Evolutionary conservation across 2,329 filamentous ascomycete genomes (phyloP).

Genomic region (Talaromyces sp.): DNA sequence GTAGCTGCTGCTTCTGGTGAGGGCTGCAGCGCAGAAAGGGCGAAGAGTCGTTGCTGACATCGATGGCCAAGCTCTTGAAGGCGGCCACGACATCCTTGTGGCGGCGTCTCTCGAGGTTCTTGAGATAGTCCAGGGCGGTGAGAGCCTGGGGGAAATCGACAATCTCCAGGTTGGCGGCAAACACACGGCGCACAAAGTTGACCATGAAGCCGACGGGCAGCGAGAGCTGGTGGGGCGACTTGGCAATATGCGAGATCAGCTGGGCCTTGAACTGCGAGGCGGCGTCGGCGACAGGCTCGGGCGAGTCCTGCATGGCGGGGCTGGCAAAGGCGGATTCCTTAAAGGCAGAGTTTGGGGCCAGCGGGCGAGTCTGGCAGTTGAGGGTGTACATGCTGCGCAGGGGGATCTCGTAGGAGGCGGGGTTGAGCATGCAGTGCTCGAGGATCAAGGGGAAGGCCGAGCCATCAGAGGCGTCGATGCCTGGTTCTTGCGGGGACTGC

Average conservation of each 20-base stretch:
- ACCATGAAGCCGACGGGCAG: conserved; percentile 61
- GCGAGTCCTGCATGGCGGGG: conserved; percentile 21
- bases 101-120: conserved; percentile 58
- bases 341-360: conserved; percentile 18
- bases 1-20: conserved; percentile 45
- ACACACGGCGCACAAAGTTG: conserved; percentile 57
- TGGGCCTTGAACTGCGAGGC: conserved; percentile 40
- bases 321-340: conserved; percentile 35
- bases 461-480: conserved; percentile 29
- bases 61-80: conserved; percentile 50
- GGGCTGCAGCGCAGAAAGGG: conserved; percentile 40
- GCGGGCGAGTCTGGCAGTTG: conserved; percentile 50
- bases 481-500: conserved; percentile 17
- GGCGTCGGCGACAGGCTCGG: conserved; percentile 25
- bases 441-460: conserved; percentile 50
- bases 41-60: not conserved
- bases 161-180: conserved; percentile 50
- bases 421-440: conserved; percentile 58
- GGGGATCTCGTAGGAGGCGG: conserved; percentile 61
- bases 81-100: conserved; percentile 55
- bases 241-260: conserved; percentile 50
- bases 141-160: conserved; percentile 64
- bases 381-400: conserved; percentile 64
- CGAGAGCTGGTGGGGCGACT: conserved; percentile 56
- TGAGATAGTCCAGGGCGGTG: conserved; percentile 62